Base-by-base conservation (phyloP, 345 rosid genomes). In the Hibiscus trionum region DNA sequence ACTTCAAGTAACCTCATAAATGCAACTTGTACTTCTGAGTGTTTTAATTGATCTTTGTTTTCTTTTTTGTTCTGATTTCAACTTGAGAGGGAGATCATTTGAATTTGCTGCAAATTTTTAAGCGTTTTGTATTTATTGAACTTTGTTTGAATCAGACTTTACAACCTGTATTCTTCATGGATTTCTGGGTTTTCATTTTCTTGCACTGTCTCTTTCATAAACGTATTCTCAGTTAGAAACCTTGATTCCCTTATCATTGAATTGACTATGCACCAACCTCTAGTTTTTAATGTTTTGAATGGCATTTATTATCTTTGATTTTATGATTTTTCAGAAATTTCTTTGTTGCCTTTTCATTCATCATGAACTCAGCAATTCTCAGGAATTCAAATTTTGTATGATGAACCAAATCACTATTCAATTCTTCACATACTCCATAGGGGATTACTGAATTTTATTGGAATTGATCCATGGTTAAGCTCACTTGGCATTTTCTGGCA, bases 321-420 rank as follows among this genome's bases (percentile, higher is more conserved):
- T 86, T 71, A 66, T 74, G 83, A 73, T 74, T 77, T 42, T 74
- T 79, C 83, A 80, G 83, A 82, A 80, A 82, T 86, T 85, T 86
- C 79, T 79, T 76, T 71, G 70, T 58, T 81, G 76, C 84, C 77
- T 82, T 78, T 82, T 77, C 80, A 37, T 75, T 74, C 69, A 68
- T 52, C 73, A 66, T 65, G 76, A 83, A 84, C 85, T 82, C 83
- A 81, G 80, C 77, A 76, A 67, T 74, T 85, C 86, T 73, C 83
- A 85, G 80, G 85, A 77, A 74, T 83, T 82, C 83, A 79, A 77
- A 66, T 79, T 42, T 73, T 42, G 11, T 42, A 10, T 42, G 46
- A 9, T 10, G 46, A 2, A 42, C 46, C 46, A 42, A 42, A 42
- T 42, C 11, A 10, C 46, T 9, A 42, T 42, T 42, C 42, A 37